Evolutionary conservation across 495 filamentous ascomycete genomes (phyloP), one percentile per base, ranked within the genome.

Genomic region (Penicillium cataractarum): DNA sequence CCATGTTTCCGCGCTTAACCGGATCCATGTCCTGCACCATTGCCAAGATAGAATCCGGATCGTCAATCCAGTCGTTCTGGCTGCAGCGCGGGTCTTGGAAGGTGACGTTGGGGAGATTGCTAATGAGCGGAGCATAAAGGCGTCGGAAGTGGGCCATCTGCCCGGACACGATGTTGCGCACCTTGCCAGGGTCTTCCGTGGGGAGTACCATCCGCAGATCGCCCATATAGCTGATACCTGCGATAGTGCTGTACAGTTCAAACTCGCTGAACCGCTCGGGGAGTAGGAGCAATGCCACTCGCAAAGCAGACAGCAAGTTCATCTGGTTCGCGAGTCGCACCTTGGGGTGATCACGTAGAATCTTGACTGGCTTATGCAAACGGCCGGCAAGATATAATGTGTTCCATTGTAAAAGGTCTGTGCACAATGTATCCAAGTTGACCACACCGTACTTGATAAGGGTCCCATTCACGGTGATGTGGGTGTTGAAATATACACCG

Each of bases 391-490:
- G 83, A 73, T 98, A 99, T 42, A 99, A 79, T 0, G 91, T 97
- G 56, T 93, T 86, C 95, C 95, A 99, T 64, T 91, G 83, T 21
- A 84, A 88, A 52, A 99, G 83, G 71, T 99, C 95, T 21, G 78
- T 82, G 66, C 89, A 91, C n/a, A 99, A 78, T 0, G 92, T 97
- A 66, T 91, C 86, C 55, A 97, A 77, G 67, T 96, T 97, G 10
- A 97, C 95, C 4, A 99, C 94, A 19, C 93, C 95, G 68, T 99
- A 99, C 76, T 99, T 99, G 72, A 99, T 95, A 70, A 97, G 76
- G 17, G 91, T 96, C 29, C 96, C 95, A 69, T 97, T 96, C n/a
- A 98, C 87, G 10, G 91, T 93, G 48, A 98, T 85, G 74, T 94
- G 96, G 1, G 95, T 92, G 68, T 99, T 97, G 81, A 97, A 99